Conservation (phyloP, 2,329 filamentous ascomycete species). For the Rhynchosporium graminicola region DNA sequence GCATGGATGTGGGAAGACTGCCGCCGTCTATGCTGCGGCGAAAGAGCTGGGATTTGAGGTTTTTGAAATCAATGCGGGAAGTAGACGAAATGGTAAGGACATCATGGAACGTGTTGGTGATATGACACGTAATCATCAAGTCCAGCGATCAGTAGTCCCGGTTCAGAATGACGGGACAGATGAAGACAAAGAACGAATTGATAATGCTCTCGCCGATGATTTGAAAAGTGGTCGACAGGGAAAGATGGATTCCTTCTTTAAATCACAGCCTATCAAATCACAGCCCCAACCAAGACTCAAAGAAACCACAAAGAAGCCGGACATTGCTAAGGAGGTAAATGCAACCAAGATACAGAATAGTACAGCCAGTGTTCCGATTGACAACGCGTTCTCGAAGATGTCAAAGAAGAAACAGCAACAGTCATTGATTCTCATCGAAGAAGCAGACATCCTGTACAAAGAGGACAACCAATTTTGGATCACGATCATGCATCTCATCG, state of each 20-base stretch:
- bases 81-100: slow-evolving; percentile 82
- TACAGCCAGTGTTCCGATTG: not conserved
- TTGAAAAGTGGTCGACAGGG: slow-evolving; percentile 71
- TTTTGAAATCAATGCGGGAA: slow-evolving; percentile 89
- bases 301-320: slow-evolving; percentile 7
- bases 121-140: slow-evolving; percentile 94
- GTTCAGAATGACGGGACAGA: slow-evolving; percentile 39
- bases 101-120: slow-evolving; percentile 90
- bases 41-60: slow-evolving; percentile 91
- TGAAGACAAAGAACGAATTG: slow-evolving; percentile 40
- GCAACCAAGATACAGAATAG: not conserved
- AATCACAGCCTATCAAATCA: slow-evolving; percentile 46
- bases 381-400: slow-evolving; percentile 23
- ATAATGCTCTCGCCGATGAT: slow-evolving; percentile 55
- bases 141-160: slow-evolving; percentile 54
- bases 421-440: slow-evolving; percentile 90
- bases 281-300: slow-evolving; percentile 28
- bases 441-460: slow-evolving; percentile 90
- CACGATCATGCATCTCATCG: slow-evolving; percentile 74
- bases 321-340: slow-evolving; percentile 10
- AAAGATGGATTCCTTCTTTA: slow-evolving; percentile 82
- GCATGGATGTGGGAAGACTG: slow-evolving; percentile 88
- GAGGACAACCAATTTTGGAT: slow-evolving; percentile 96
- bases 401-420: slow-evolving; percentile 68
- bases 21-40: slow-evolving; percentile 86